These are phyloP conservation scores for Pyrenophora tritici-repentis DNA, from an alignment of 2,329 filamentous ascomycete species.

Conservation along the genomic window DNA sequence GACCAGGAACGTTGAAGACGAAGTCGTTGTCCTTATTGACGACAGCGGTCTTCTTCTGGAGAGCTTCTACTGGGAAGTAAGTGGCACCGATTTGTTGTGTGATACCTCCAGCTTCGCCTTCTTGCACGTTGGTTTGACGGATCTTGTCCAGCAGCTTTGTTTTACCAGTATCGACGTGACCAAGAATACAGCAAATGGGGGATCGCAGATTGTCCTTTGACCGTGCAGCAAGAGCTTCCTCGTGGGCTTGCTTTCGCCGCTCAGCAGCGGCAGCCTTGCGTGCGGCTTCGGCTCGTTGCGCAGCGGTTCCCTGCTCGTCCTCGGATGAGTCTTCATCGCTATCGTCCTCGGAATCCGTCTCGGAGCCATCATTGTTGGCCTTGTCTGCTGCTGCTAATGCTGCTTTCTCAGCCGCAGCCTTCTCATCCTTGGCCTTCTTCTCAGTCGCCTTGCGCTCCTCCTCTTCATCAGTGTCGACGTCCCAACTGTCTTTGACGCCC, in stretches of 20 bases:
- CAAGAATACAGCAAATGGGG: conserved; percentile 98
- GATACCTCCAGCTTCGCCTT: conserved; percentile 98
- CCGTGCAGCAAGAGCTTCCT: conserved; percentile 86
- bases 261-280: conserved; percentile 89
- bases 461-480: conserved; percentile 80
- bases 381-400: conserved; percentile 27
- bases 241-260: conserved; percentile 84
- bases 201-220: conserved; percentile 95
- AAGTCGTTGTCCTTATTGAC: conserved; percentile 90
- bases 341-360: conserved; percentile 47
- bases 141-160: conserved; percentile 99
- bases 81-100: conserved; percentile 99
- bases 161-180: conserved; percentile 99
- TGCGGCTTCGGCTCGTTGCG: conserved; percentile 71
- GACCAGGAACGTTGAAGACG: conserved; percentile 96
- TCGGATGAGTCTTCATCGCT: conserved; percentile 66
- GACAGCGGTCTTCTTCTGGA: conserved; percentile 88
- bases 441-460: conserved; percentile 50
- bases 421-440: conserved; percentile 30
- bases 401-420: conserved; percentile 37
- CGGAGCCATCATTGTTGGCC: conserved; percentile 31
- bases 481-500: conserved; percentile 92
- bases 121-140: conserved; percentile 96
- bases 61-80: conserved; percentile 95
- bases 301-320: conserved; percentile 76